phyloP scores from a whole-genome alignment of 352 stramenopile genomes.

The Phytopythium sindhum region DNA sequence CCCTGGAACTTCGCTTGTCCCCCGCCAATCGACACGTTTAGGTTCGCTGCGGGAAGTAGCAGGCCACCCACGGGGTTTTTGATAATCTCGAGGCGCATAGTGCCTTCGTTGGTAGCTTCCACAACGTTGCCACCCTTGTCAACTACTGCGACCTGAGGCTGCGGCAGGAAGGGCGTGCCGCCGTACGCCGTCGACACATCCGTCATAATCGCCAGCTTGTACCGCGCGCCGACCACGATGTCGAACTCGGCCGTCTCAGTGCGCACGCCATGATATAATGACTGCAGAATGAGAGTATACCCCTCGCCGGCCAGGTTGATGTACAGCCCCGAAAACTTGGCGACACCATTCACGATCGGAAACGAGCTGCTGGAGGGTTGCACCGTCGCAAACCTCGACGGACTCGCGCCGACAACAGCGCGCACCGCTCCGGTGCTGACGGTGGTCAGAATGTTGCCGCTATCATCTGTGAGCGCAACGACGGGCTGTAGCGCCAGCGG shows the following conservation, averaged over 20 bases:
- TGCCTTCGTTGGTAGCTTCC: slow-evolving; percentile 34
- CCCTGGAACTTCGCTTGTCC: slow-evolving; percentile 60
- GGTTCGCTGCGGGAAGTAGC: slow-evolving; percentile 35
- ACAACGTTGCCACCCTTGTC: slow-evolving; percentile 78
- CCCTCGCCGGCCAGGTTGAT: slow-evolving; percentile 59
- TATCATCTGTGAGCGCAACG: slow-evolving; percentile 70
- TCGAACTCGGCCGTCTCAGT: slow-evolving; percentile 71
- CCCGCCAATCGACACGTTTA: slow-evolving; percentile 52
- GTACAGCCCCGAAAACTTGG: slow-evolving; percentile 63
- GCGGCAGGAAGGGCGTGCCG: slow-evolving; percentile 69
- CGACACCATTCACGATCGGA: slow-evolving; percentile 73
- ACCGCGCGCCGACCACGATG: slow-evolving; percentile 56
- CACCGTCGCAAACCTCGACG: slow-evolving; percentile 46
- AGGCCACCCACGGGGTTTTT: slow-evolving; percentile 55
- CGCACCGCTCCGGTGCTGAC: slow-evolving; percentile 53
- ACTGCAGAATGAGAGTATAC: slow-evolving; percentile 72
- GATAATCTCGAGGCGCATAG: slow-evolving; percentile 60
- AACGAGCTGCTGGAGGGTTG: slow-evolving; percentile 45
- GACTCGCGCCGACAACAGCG: slow-evolving; percentile 51
- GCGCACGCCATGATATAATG: slow-evolving; percentile 61
- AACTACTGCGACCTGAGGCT: slow-evolving; percentile 72
- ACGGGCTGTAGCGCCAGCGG: slow-evolving; percentile 55
- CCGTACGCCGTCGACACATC: slow-evolving; percentile 81
- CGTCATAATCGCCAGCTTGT: slow-evolving; percentile 55
- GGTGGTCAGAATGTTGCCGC: slow-evolving; percentile 67